A percentile compares a stretch with the other conserved stretches of the same genome.
Evolutionary conservation across 2,329 filamentous ascomycete genomes (phyloP).

Genomic region (Gyromitra esculenta): DNA sequence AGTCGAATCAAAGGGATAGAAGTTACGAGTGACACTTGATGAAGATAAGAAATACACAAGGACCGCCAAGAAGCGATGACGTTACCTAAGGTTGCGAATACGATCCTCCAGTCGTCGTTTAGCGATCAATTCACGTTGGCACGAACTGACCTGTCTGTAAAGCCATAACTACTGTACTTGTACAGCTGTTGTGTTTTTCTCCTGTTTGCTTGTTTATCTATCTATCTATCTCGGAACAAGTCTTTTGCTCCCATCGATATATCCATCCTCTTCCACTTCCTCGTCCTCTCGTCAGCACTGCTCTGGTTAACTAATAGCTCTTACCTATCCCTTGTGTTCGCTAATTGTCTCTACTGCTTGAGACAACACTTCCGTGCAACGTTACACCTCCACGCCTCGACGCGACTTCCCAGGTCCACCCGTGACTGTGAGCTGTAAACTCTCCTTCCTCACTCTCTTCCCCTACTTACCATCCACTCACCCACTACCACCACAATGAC

Average conservation of each 20-base stretch:
- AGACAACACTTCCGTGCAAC: constrained; percentile 39
- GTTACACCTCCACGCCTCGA: constrained; percentile 45
- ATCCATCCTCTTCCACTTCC: neutral
- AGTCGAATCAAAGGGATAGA: constrained; percentile 1
- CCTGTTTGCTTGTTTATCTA: neutral
- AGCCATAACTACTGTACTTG: neutral
- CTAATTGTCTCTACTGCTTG: constrained; percentile 4
- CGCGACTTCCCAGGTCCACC: constrained; percentile 39
- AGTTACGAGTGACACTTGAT: constrained; percentile 33
- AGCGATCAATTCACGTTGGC: constrained; percentile 31
- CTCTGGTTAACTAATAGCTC: neutral
- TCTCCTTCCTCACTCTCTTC: neutral
- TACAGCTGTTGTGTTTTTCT: neutral
- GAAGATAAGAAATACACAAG: constrained; percentile 21
- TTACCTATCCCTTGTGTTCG: constrained; percentile 18
- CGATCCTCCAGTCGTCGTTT: neutral
- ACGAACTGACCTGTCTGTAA: neutral
- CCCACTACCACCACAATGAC: constrained; percentile 11
- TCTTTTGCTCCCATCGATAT: neutral
- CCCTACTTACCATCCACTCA: neutral
- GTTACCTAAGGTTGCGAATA: constrained; percentile 24
- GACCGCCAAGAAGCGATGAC: constrained; percentile 38
- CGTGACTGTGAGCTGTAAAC: constrained; percentile 17
- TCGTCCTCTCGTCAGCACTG: neutral
- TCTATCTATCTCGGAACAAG: neutral